Base-by-base conservation (phyloP, 306 rosid genomes). In the Gleditsia sinensis region DNA sequence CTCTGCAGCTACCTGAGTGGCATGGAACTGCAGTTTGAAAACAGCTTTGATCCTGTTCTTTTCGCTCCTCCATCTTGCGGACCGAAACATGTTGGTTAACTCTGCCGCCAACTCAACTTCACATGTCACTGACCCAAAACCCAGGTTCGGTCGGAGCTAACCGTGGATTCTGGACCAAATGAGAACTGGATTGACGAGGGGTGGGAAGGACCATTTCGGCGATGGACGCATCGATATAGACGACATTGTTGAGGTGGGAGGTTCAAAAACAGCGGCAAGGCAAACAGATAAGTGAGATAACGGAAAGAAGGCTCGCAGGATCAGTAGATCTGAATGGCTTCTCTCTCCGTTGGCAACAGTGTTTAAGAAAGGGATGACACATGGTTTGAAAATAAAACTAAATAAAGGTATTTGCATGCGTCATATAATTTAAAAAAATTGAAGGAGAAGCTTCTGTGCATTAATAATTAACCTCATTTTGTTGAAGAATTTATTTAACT, bases 1-100 rank as follows among this genome's bases (percentile, higher is more conserved):
- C 56, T 37, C 55, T 25, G 25, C 66, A 75, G 20, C 45, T 49
- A 92, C 99, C 97, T 95, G 93, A 75, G 94, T 92, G 74, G 82
- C 90, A 83, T 83, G 82, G 72, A 95, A 92, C 24, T 92, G 97
- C 78, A 95, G 88, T 65, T 90, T 92, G 89, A 90, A 95, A 67
- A 84, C 89, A 63, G 86, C 85, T 67, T 88, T 95, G 93, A 92
- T 78, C 71, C 37, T 95, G 80, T 86, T 88, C 90, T 75, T 95
- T 59, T 95, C 98, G 79, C 86, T 83, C 83, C 93, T 92, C 99
- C 99, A 95, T 88, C 89, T 83, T 67, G 86, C 86, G 48, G 93
- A 59, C 82, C 81, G 85, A 79, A 95, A 95, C 99, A 95, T 95
- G 42, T 69, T 80, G 25, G 39, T 76, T 71, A 76, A 57, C 77